Evolutionary conservation across 768 basidiomycete genomes (phyloP).

Genomic region (Rhizopogon roseolus): DNA sequence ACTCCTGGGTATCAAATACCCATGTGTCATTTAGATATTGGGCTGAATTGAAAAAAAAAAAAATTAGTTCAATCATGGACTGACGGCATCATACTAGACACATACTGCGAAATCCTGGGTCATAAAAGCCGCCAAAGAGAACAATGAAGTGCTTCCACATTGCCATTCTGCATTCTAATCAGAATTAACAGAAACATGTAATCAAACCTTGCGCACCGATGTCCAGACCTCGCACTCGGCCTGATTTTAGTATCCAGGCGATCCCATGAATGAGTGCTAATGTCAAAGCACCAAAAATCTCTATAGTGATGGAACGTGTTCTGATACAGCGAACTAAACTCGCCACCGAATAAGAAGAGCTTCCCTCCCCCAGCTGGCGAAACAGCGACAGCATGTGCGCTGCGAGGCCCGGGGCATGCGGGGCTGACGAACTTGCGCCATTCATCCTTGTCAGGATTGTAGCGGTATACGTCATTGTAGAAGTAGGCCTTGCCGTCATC

Average conservation of each 20-base stretch:
- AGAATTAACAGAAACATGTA: neutral
- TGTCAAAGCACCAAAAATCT: conserved; percentile 86
- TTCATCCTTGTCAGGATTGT: conserved; percentile 87
- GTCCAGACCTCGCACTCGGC: conserved; percentile 79
- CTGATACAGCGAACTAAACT: conserved; percentile 81
- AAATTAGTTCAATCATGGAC: neutral
- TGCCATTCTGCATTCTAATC: conserved; percentile 57
- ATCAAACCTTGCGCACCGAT: conserved; percentile 45
- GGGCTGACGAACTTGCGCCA: conserved; percentile 85
- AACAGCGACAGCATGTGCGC: conserved; percentile 78
- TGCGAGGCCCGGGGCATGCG: conserved; percentile 83
- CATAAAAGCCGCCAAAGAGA: conserved; percentile 88
- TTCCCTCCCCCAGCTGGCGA: conserved; percentile 81
- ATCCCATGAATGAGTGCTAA: conserved; percentile 78
- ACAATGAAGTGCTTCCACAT: conserved; percentile 86
- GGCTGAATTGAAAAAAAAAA: conserved; percentile 44
- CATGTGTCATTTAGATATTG: conserved; percentile 81
- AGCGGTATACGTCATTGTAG: conserved; percentile 85
- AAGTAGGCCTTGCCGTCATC: conserved; percentile 84
- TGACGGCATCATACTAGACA: neutral
- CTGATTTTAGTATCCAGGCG: conserved; percentile 80
- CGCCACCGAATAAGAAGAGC: conserved; percentile 82
- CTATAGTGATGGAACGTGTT: conserved; percentile 86
- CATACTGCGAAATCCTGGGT: conserved; percentile 78
- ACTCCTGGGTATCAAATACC: conserved; percentile 83